Base-by-base conservation (phyloP, 108 stramenopile species). In the Asterionellopsis glacialis region DNA sequence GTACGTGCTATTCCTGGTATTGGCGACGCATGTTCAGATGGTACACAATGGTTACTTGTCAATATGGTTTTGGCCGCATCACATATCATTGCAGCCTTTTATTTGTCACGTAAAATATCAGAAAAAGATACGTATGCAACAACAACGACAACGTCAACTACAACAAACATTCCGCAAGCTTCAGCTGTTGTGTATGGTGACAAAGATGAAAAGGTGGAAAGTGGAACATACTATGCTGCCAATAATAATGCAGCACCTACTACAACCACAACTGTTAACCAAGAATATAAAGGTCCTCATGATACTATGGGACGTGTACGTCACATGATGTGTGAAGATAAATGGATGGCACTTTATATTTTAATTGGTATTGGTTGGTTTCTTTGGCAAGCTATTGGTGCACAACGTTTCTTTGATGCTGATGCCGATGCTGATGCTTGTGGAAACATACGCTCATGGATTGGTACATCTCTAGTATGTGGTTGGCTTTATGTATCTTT, bases 61-160 rank as follows among this genome's bases (percentile, higher is more conserved):
- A 78, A 88, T 65, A 79, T 60, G 13, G 27, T 75, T 9, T 60
- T 84, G 41, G 75, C 73, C 40, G 12, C 67, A 11, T 51, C 69
- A 1, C 82, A 88, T 52, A 78, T 84, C 53, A 38, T 79, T 6
- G 87, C 80, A 22, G 68, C 78, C 10, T 24, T 79, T 16, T 84
- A 88, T 42, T 75, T 88, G 38, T 69, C 73, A 24, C 41, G 56
- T 14, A 61, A 70, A 47, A 78, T 87, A 14, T 50, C 51, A 23
- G 55, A 60, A 42, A 4, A 57, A 19, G 28, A 47, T 43, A 26
- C 14, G 12, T 24, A 51, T 55, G 57, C 47, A 19, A n/a, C 38
- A 27, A 57, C 16, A 45, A 57, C 56, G 6, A 57, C 56, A 2
- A 57, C 56, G 38, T 25, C 52, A 2, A 53, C 52, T 5, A 44